Base-by-base conservation (phyloP, 768 basidiomycete species). In the Boletus reticuloceps region DNA sequence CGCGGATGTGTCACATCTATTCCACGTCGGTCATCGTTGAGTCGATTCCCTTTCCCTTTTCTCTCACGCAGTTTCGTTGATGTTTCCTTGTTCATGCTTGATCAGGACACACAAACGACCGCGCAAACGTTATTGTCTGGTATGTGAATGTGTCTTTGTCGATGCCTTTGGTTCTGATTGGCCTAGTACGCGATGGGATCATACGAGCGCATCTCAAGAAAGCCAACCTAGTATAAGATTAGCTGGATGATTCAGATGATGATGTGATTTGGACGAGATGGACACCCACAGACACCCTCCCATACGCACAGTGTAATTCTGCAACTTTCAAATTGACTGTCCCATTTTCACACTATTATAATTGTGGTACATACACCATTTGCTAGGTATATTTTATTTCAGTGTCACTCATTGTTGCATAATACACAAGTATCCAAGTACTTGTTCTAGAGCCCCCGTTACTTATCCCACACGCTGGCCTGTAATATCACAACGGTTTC, bases 171-270 rank as follows among this genome's bases (percentile, higher is more conserved):
- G 56, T 38, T 34, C n/a, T 39, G 12, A 47, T 34, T 42, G 34
- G 31, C 17, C 12, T 50, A 83, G 84, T 88, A 34, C 81, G 84
- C 29, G 85, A 86, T 52, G 82, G 82, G 47, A 79, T 87, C 56
- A 69, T 85, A 51, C 77, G 83, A 50, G 80, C 80, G 59, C 77
- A 85, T 60, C 78, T 87, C 12, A 72, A 75, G 25, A 70, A 66
- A 16, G 82, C 81, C 17, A 78, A 81, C 60, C 70, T 85, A 29
- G 79, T 85, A 60, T 71, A 9, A 29, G 29, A 29, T 9, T 9
- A 49, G 43, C 20, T 22, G 5, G n/a, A 27, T 16, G 2, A 42
- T 40, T 37, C 34, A 53, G 58, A 19, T 63, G n/a, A n/a, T n/a
- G 14, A 44, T 25, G 16, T 59, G 51, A 62, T 32, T 20, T 6